These are phyloP conservation scores for Coemansia erecta DNA, from an alignment of 192 early-diverging fungal genomes.

Conservation along the genomic window DNA sequence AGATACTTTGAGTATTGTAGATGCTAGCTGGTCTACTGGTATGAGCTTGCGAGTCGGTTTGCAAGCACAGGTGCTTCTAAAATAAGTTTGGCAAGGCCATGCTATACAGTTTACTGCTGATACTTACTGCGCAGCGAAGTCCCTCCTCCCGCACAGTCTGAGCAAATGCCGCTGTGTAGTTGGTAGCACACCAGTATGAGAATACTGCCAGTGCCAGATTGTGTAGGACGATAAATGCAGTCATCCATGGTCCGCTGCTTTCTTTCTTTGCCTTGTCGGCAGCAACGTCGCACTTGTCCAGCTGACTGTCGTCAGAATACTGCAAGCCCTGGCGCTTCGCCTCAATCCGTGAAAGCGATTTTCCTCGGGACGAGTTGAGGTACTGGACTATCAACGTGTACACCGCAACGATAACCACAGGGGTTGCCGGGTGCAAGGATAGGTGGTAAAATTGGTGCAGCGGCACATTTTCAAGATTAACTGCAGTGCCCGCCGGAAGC, in stretches of 20 bases:
- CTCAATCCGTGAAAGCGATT: slow-evolving; percentile 34
- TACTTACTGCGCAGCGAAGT: slow-evolving; percentile 63
- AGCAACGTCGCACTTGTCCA: neutral
- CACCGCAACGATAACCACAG: slow-evolving; percentile 59
- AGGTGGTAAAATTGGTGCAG: slow-evolving; percentile 72
- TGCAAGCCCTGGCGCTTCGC: slow-evolving; percentile 36
- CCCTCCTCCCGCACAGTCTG: slow-evolving; percentile 58
- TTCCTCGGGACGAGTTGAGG: slow-evolving; percentile 33
- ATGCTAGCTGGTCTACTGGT: no score
- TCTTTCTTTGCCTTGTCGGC: slow-evolving; percentile 16
- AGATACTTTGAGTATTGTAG: no score
- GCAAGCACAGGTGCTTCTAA: neutral
- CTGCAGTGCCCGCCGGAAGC: slow-evolving; percentile 46
- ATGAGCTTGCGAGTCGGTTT: neutral
- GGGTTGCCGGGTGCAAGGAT: slow-evolving; percentile 67
- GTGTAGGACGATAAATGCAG: slow-evolving; percentile 74
- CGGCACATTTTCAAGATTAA: slow-evolving; percentile 60
- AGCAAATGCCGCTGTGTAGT: slow-evolving; percentile 60
- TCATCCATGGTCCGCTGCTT: slow-evolving; percentile 61
- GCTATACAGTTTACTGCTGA: neutral
- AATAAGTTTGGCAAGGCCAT: neutral
- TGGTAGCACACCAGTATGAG: slow-evolving; percentile 72
- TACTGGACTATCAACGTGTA: slow-evolving; percentile 55
- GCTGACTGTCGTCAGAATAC: slow-evolving; percentile 11
- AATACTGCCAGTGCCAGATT: slow-evolving; percentile 70